Evolutionary conservation across 2,329 filamentous ascomycete genomes (phyloP), one percentile per base, ranked within the genome.

Genomic region (Lasiodiplodia citricola): DNA sequence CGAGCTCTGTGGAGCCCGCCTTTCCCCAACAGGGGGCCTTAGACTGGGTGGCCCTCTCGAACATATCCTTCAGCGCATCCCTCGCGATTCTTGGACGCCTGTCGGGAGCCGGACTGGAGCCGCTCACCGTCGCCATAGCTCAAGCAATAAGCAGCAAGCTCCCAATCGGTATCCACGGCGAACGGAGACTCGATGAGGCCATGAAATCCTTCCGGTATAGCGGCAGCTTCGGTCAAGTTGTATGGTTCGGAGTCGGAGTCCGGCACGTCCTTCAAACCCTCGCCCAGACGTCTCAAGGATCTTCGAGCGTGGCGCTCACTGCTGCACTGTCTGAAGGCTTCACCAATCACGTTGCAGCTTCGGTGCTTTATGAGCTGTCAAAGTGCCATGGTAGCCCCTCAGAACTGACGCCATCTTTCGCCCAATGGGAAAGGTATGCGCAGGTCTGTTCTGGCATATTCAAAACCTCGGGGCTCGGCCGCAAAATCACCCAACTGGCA

Each of bases 161-260:
- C 21, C 66, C 70, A 5, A 57, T 72, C 21, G 70, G 70, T 4
- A 11, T 51, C 11, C 60, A 70, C 28, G 71, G 70, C 16, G 70
- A 71, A 37, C 70, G 67, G 23, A 63, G 68, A 14, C 60, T 72
- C 21, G 44, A 16, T 7, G 68, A 71, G 38, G 56, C 70, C 2
- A 71, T 72, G 68, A 35, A 25, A 11, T 66, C 37, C 14, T 38
- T 72, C 13, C 66, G 60, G 14, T 47, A 63, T 18, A 67, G 57
- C 31, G 68, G 68, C 6, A 37, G 55, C 37, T 69, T 60, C 50
- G 68, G 55, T 3, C 55, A 70, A 13, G 37, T 70, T 14, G 56
- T 72, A 4, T 72, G 68, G 67, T 70, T 72, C 31, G 70, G 71
- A 18, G 47, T 71, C 21, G 71, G 71, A 1, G 51, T 72, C 35